Percentiles rank a stretch among this genome's conserved stretches.
Evolutionary conservation across 2,329 filamentous ascomycete species (phyloP).

Genomic region (Calycina marina): DNA sequence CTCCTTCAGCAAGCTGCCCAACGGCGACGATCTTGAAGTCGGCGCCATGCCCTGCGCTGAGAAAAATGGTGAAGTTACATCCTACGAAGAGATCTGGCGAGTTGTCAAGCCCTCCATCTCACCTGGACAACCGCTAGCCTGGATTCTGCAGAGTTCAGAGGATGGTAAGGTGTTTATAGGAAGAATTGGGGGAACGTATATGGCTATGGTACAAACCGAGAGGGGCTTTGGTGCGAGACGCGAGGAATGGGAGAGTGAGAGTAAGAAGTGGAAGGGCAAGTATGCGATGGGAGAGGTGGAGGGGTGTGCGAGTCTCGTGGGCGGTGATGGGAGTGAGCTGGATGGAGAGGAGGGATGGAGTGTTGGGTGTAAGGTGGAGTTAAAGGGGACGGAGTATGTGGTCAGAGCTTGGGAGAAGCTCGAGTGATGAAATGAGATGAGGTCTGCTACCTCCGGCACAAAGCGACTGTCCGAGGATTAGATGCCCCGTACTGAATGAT

Average conservation of each 20-base stretch:
- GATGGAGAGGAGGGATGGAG: constrained; percentile 9
- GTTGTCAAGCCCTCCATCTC: constrained; percentile 1
- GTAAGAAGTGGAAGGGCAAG: constrained; percentile 5
- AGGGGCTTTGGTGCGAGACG: constrained; percentile 8
- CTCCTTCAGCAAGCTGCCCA: constrained; percentile 24
- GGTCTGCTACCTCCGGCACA: too few species aligned
- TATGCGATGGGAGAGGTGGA: constrained; percentile 9
- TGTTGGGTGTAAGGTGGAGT: constrained; percentile 3
- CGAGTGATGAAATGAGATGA: too few species aligned
- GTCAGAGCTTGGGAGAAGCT: constrained; percentile 5
- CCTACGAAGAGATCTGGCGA: constrained; percentile 12
- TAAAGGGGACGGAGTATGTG: constrained; percentile 6
- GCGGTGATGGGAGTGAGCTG: constrained; percentile 1
- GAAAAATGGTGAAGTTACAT: constrained; percentile 19
- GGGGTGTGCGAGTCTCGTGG: constrained; percentile 4
- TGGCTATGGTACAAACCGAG: constrained; percentile 7
- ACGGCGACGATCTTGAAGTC: constrained; percentile 27
- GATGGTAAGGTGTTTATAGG: constrained; percentile 8
- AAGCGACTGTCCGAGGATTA: too few species aligned
- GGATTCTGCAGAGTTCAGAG: constrained; percentile 10
- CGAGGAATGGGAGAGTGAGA: constrained; percentile 7
- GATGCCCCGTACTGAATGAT: too few species aligned
- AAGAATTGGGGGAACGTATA: constrained; percentile 8
- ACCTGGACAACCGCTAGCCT: constrained; percentile 5
- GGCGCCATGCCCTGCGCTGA: constrained; percentile 26